Percentiles rank a stretch among this genome's conserved stretches.
phyloP scores from a whole-genome alignment of 1,284 basidiomycete species.

The Microbotryomycetes sp. region DNA sequence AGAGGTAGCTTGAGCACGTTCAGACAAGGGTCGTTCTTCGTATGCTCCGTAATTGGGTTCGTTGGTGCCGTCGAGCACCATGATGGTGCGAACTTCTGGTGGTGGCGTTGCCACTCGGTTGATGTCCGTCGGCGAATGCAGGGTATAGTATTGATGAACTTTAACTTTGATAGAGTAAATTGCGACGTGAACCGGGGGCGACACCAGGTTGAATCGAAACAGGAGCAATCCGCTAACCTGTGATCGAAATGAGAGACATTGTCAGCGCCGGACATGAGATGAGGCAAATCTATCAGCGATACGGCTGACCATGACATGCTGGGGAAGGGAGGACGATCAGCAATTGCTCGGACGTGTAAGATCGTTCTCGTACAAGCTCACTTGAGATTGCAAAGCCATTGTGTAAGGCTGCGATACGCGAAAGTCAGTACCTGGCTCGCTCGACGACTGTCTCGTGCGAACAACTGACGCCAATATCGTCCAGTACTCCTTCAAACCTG shows the following conservation, averaged over 20 bases:
- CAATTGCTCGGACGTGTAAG: too few species aligned
- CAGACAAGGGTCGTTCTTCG: constrained; percentile 5
- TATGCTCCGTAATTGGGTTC: constrained; percentile 26
- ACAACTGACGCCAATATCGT: background rate
- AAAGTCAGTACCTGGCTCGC: background rate
- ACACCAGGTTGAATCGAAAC: constrained; percentile 29
- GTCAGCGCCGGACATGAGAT: too few species aligned
- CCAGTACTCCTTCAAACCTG: background rate
- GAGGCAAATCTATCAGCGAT: too few species aligned
- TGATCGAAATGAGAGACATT: too few species aligned
- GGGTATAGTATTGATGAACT: constrained; percentile 25
- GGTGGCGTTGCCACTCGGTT: constrained; percentile 8
- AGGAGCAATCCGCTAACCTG: constrained; percentile 30
- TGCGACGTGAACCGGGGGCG: constrained; percentile 24
- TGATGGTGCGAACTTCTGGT: constrained; percentile 16
- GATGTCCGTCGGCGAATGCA: constrained; percentile 21
- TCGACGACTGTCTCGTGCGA: background rate
- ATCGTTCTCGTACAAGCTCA: too few species aligned
- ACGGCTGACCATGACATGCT: constrained; percentile 15
- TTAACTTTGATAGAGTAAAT: constrained; percentile 33
- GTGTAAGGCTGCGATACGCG: background rate
- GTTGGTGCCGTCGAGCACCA: constrained; percentile 24
- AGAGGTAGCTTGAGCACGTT: background rate
- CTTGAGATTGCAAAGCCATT: background rate
- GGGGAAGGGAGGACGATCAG: too few species aligned